phyloP scores from a whole-genome alignment of 306 rosid genomes.

The Vigna unguiculata region DNA sequence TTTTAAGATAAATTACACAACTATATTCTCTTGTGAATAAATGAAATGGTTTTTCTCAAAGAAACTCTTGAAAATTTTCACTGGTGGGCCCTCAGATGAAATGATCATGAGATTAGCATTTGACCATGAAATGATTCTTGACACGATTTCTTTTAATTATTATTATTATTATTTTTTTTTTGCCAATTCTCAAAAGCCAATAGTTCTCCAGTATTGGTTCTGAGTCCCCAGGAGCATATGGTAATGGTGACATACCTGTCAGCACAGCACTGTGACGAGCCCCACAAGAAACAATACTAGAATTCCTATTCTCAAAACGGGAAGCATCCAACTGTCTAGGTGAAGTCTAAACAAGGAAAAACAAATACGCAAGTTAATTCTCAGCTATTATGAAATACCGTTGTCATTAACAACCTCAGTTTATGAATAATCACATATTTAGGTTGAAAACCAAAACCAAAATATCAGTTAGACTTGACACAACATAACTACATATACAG shows the following conservation, averaged over 20 bases:
- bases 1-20: background rate
- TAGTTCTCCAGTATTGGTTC: background rate
- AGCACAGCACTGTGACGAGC: constrained; percentile 85
- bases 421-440: background rate
- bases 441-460: too few relatives aligned
- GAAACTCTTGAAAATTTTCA: background rate
- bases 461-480: background rate
- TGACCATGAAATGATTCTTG: background rate
- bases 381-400: background rate
- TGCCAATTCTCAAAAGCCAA: background rate
- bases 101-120: background rate
- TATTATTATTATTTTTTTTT: background rate
- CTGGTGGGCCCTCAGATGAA: background rate
- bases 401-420: background rate
- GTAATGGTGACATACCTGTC: constrained; percentile 59
- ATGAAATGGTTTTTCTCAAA: background rate
- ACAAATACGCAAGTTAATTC: background rate
- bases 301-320: constrained; percentile 64
- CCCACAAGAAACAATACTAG: constrained; percentile 71
- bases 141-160: background rate
- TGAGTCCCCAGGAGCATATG: background rate
- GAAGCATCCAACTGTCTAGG: constrained; percentile 79
- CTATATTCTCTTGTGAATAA: constrained; percentile 5
- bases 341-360: constrained; percentile 55
- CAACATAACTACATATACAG: background rate